Base-by-base conservation (phyloP, 306 rosid species). In the Canavalia gladiata region DNA sequence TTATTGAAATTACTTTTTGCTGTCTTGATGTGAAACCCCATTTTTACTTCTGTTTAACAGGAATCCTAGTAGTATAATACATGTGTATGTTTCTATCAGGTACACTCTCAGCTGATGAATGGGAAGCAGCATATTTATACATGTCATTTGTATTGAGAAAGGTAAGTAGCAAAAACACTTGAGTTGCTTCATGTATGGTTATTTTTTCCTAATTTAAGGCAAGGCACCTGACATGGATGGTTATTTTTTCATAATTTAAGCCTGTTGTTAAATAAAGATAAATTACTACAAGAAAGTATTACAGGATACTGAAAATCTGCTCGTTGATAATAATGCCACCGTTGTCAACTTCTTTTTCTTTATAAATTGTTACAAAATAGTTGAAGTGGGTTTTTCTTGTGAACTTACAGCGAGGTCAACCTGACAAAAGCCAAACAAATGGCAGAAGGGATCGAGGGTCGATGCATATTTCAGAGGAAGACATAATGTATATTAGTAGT, bases 321-420 rank as follows among this genome's bases (percentile, higher is more conserved):
- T 39, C 50, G 42, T 46, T 62, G 29, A 30, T 56, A 64, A 68
- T 67, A 74, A 68, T 57, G 51, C 5, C 42, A 3, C 13, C 30
- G 58, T 78, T 37, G 33, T 39, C 59, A 47, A 43, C 35, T 31
- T 3, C 39, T 35, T 35, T 8, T n/a, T 52, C 42, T 7, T 29
- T 66, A 35, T 29, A 37, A 46, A 5, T 18, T 52, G 58, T 72
- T 62, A 1, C 7, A 49, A 49, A 41, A 11, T 11, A 52, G 60
- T 49, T 34, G 46, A 84, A 57, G n/a, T 62, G 41, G 3, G 1
- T 43, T 52, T 29, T 35, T 72, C 12, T 4, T 76, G 58, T 76
- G 43, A 84, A 28, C 79, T 66, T 83, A 80, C 91, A 94, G 97
- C 91, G 91, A 56, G 98, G 97, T 78, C 92, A 89, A 68, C 91